Conservation (phyloP, 2,329 filamentous ascomycete genomes). For the Ceratocystis alfenasii region DNA sequence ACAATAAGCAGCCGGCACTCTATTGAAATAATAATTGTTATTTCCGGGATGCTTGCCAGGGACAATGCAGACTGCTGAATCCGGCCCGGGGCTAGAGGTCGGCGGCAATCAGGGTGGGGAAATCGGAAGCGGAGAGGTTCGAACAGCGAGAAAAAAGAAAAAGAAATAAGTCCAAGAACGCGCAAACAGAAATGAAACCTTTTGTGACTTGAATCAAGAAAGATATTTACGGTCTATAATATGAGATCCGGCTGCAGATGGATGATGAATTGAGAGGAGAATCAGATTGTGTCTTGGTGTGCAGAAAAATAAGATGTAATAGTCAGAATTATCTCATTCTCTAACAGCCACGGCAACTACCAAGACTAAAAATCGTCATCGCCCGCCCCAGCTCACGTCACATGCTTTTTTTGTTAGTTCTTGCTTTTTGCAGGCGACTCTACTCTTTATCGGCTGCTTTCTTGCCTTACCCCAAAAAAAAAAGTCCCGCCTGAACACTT, state of each 20-base stretch:
- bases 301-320: background rate
- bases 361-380: slow-evolving; percentile 6
- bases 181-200: background rate
- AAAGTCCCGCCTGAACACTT: background rate
- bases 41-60: background rate
- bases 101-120: slow-evolving; percentile 2
- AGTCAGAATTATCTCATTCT: slow-evolving; percentile 6
- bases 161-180: background rate
- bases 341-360: slow-evolving; percentile 5
- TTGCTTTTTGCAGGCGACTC: background rate
- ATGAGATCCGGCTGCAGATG: background rate
- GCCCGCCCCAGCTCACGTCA: slow-evolving; percentile 6
- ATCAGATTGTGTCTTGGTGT: background rate
- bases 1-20: background rate
- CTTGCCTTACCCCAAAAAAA: slow-evolving; percentile 3
- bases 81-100: background rate
- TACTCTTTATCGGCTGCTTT: background rate
- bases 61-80: background rate
- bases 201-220: background rate
- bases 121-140: background rate
- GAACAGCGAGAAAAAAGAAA: background rate
- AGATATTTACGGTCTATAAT: background rate
- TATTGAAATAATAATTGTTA: background rate
- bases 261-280: background rate
- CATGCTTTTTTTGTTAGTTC: background rate